These are phyloP conservation scores for Neopestalotiopsis sp. DNA, from an alignment of 2,329 filamentous ascomycete genomes.

Conservation along the genomic window DNA sequence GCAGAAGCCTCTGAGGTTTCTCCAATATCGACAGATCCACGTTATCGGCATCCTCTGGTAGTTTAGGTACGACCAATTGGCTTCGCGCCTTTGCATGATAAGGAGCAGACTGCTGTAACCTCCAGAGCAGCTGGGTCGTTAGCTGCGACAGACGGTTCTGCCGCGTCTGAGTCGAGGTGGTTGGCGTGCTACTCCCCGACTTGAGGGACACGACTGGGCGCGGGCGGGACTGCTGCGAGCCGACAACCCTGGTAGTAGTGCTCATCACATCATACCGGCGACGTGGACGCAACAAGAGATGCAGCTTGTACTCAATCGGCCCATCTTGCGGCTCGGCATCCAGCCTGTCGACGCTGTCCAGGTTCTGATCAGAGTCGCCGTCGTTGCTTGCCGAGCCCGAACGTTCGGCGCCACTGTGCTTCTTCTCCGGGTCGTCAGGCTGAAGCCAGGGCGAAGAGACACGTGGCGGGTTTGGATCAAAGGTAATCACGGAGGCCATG, in stretches of 20 bases:
- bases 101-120: slow-evolving; percentile 91
- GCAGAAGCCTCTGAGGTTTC: slow-evolving; percentile 64
- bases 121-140: slow-evolving; percentile 94
- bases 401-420: slow-evolving; percentile 31
- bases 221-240: slow-evolving; percentile 37
- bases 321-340: slow-evolving; percentile 93
- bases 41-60: slow-evolving; percentile 68
- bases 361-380: slow-evolving; percentile 31
- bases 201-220: slow-evolving; percentile 35
- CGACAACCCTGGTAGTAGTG: slow-evolving; percentile 52
- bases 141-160: slow-evolving; percentile 88
- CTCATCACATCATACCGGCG: slow-evolving; percentile 76
- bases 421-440: slow-evolving; percentile 52
- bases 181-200: slow-evolving; percentile 26
- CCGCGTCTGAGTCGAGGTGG: slow-evolving; percentile 69
- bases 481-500: slow-evolving; percentile 97
- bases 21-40: slow-evolving; percentile 46
- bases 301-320: slow-evolving; percentile 95
- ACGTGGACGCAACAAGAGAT: slow-evolving; percentile 81
- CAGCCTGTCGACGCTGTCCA: slow-evolving; percentile 63
- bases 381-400: slow-evolving; percentile 41
- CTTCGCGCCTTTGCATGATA: slow-evolving; percentile 83
- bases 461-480: slow-evolving; percentile 83
- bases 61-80: slow-evolving; percentile 74
- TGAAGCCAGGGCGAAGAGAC: slow-evolving; percentile 90